These are phyloP conservation scores for Phytophthora multivora DNA, from an alignment of 352 stramenopile species.

Conservation along the genomic window DNA sequence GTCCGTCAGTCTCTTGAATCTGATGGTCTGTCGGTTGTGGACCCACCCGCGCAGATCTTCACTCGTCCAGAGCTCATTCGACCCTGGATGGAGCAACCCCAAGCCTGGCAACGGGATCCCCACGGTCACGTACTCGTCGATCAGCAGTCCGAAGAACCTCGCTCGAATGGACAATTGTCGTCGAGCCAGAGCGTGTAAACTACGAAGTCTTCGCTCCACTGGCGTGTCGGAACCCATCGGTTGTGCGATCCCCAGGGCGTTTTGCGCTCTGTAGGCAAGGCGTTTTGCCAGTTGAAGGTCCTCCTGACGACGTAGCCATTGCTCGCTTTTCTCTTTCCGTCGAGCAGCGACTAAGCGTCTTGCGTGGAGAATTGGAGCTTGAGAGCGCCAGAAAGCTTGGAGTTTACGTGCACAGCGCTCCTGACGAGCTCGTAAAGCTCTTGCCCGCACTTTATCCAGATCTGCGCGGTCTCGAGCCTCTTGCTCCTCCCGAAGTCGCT, in stretches of 20 bases:
- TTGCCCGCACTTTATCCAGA: slow-evolving; percentile 45
- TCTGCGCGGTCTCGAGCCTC: slow-evolving; percentile 53
- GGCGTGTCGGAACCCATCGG: slow-evolving; percentile 47
- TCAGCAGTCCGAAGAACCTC: slow-evolving; percentile 56
- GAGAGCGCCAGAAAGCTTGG: slow-evolving; percentile 59
- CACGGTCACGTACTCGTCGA: slow-evolving; percentile 66
- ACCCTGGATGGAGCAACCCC: slow-evolving; percentile 27
- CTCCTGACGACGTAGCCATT: slow-evolving; percentile 45
- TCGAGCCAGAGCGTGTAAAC: slow-evolving; percentile 53
- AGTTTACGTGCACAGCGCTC: slow-evolving; percentile 42
- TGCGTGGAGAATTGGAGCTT: slow-evolving; percentile 41
- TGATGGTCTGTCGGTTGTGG: slow-evolving; percentile 52
- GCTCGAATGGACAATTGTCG: slow-evolving; percentile 56
- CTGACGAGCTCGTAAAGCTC: slow-evolving; percentile 27
- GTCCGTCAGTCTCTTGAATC: slow-evolving; percentile 28
- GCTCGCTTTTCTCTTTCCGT: slow-evolving; percentile 32
- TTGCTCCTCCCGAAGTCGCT: slow-evolving; percentile 39
- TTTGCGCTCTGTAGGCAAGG: slow-evolving; percentile 42
- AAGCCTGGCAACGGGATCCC: slow-evolving; percentile 64
- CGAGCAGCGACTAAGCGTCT: slow-evolving; percentile 22
- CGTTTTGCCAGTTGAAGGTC: slow-evolving; percentile 39
- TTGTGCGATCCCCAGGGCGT: slow-evolving; percentile 45
- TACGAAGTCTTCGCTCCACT: slow-evolving; percentile 43
- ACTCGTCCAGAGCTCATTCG: slow-evolving; percentile 44
- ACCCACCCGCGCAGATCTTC: slow-evolving; percentile 63